Conservation (phyloP, 169 alveolate genomes). For the Eimeria sp. region DNA sequence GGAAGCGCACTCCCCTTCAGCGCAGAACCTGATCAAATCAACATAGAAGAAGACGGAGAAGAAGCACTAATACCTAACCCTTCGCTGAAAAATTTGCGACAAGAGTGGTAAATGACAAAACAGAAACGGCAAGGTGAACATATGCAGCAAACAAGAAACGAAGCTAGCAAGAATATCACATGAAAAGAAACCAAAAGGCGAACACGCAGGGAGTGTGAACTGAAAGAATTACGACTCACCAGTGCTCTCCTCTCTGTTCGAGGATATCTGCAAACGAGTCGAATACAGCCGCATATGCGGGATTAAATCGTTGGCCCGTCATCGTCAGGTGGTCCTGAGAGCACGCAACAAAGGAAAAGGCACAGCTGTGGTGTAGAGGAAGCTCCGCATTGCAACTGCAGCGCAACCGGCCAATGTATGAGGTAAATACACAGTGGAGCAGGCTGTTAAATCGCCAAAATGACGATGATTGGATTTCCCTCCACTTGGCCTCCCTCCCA, state of each 20-base stretch:
- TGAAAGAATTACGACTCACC: slow-evolving; percentile 11
- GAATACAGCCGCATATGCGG: slow-evolving; percentile 72
- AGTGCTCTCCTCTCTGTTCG: slow-evolving; percentile 75
- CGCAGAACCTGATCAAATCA: slow-evolving; percentile 75
- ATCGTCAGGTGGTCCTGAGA: slow-evolving; percentile 66
- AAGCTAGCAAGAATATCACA: neutral
- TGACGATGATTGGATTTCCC: neutral
- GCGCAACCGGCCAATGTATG: neutral
- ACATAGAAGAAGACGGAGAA: neutral
- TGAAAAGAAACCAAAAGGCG: neutral
- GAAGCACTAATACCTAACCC: neutral
- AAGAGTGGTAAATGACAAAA: neutral
- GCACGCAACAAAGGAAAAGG: neutral
- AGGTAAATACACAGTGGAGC: neutral
- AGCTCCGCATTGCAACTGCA: neutral
- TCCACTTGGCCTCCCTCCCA: neutral
- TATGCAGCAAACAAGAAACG: no score
- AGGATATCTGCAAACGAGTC: slow-evolving; percentile 53
- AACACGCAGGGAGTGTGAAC: neutral
- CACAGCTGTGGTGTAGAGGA: neutral
- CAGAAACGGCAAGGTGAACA: neutral
- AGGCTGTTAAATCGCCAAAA: neutral
- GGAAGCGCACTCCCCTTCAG: slow-evolving; percentile 82
- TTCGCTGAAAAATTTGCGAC: neutral
- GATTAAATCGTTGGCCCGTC: slow-evolving; percentile 82